Evolutionary conservation across 805 yeast species (phyloP).

Genomic region (Zygosaccharomyces pseudorouxii): DNA sequence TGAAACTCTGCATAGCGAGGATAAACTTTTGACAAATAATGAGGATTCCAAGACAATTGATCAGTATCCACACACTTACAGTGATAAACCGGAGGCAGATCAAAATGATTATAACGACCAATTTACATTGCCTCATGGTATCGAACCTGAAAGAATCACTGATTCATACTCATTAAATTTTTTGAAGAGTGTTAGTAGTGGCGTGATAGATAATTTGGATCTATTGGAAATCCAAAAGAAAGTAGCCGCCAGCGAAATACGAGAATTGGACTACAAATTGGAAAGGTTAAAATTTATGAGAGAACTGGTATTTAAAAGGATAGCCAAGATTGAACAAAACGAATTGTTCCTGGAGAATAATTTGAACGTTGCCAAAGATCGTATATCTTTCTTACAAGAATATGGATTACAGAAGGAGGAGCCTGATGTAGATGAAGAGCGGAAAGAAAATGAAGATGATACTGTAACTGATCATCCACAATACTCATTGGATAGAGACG

Average conservation of each 20-base stretch:
- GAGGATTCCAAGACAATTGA: slow-evolving; percentile 18
- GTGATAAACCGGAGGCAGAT: slow-evolving; percentile 18
- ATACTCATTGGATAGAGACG: not conserved
- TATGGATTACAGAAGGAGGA: slow-evolving; percentile 35
- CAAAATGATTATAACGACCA: slow-evolving; percentile 15
- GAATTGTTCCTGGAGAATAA: slow-evolving; percentile 53
- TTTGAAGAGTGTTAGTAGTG: slow-evolving; percentile 37
- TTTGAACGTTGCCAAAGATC: slow-evolving; percentile 40
- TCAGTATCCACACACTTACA: slow-evolving; percentile 24
- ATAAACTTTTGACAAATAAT: slow-evolving; percentile 20
- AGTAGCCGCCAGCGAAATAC: slow-evolving; percentile 57
- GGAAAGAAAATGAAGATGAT: slow-evolving; percentile 11
- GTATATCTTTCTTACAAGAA: slow-evolving; percentile 43
- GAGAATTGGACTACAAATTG: slow-evolving; percentile 57
- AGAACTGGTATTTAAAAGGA: slow-evolving; percentile 50
- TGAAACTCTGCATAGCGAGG: slow-evolving; percentile 36
- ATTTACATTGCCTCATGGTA: slow-evolving; percentile 37
- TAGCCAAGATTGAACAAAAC: slow-evolving; percentile 56
- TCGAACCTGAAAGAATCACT: slow-evolving; percentile 40
- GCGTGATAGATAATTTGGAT: slow-evolving; percentile 46
- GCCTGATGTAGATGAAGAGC: slow-evolving; percentile 7
- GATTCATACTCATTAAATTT: slow-evolving; percentile 41
- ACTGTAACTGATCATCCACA: slow-evolving; percentile 1
- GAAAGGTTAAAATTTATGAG: slow-evolving; percentile 48
- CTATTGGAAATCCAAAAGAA: slow-evolving; percentile 59